These are phyloP conservation scores for Melampsora larici-populina DNA, from an alignment of 1,284 basidiomycete genomes.

Conservation along the genomic window DNA sequence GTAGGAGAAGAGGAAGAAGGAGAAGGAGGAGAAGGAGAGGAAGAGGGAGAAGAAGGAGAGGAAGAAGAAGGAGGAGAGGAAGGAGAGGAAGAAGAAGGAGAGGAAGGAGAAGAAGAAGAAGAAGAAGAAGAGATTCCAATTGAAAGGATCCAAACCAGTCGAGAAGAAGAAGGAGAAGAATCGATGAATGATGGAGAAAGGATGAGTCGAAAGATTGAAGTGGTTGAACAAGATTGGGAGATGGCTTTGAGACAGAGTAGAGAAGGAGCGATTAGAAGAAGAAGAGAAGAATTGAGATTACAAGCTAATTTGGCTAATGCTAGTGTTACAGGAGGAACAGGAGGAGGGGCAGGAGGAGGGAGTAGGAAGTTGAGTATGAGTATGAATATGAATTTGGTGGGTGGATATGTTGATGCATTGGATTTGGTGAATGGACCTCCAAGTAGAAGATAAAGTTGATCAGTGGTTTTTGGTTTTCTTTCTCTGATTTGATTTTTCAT, in stretches of 20 bases:
- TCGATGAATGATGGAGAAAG: not conserved
- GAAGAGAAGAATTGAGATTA: constrained; percentile 26
- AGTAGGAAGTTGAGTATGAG: too few relatives aligned
- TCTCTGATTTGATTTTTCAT: too few relatives aligned
- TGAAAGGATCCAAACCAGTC: not conserved
- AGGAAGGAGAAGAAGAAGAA: not conserved
- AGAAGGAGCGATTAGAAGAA: constrained; percentile 31
- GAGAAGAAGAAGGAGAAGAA: not conserved
- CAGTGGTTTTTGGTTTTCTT: too few relatives aligned
- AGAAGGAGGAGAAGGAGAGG: too few relatives aligned
- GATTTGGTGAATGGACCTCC: not conserved
- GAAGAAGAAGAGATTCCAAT: not conserved
- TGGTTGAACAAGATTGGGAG: constrained; percentile 33
- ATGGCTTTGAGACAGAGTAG: constrained; percentile 29
- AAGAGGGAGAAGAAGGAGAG: too few relatives aligned
- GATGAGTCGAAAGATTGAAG: not conserved
- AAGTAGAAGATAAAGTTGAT: not conserved
- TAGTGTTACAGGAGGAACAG: too few relatives aligned
- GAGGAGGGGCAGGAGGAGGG: too few relatives aligned
- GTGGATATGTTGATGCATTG: not conserved
- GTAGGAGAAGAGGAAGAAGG: too few relatives aligned
- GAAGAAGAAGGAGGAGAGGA: not conserved
- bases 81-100: not conserved
- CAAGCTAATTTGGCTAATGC: too few relatives aligned
- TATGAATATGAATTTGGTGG: not conserved